phyloP scores from a whole-genome alignment of 768 basidiomycete species.

The Termitomyces eurrhizus region DNA sequence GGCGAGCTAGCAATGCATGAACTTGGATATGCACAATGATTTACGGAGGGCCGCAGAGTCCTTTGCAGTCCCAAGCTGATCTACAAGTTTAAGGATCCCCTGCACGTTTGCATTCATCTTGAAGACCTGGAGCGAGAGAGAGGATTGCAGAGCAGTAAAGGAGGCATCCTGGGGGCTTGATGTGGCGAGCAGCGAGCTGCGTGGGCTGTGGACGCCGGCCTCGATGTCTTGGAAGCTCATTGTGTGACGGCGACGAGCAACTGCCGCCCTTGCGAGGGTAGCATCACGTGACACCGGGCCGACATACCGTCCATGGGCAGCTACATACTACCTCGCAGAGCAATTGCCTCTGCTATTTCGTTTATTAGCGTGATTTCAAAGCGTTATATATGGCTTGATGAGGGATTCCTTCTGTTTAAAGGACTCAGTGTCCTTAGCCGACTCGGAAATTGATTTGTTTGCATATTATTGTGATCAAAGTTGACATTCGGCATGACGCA shows the following conservation, averaged over 20 bases:
- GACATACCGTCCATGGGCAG: too few relatives aligned
- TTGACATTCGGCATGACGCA: constrained; percentile 10
- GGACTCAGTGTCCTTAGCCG: not conserved
- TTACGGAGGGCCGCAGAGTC: constrained; percentile 81
- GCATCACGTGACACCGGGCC: not conserved
- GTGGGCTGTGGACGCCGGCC: constrained; percentile 37
- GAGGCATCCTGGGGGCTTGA: constrained; percentile 63
- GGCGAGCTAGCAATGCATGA: constrained; percentile 1
- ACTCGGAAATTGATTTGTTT: not conserved
- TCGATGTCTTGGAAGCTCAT: constrained; percentile 61
- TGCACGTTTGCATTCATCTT: constrained; percentile 98
- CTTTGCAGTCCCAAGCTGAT: constrained; percentile 82
- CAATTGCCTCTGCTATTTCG: not conserved
- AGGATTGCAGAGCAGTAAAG: constrained; percentile 73
- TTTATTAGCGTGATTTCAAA: not conserved
- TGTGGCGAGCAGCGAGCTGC: constrained; percentile 27
- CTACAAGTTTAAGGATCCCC: constrained; percentile 93
- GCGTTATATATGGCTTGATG: not conserved
- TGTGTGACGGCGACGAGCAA: constrained; percentile 6
- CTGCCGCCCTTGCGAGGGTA: not conserved
- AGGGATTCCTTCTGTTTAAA: not conserved
- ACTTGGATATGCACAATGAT: constrained; percentile 62
- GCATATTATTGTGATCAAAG: not conserved
- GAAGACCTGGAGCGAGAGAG: constrained; percentile 90
- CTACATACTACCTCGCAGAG: constrained; percentile 1